A percentile compares a stretch with the other conserved stretches of the same genome.
Evolutionary conservation across 1,284 basidiomycete genomes (phyloP).

Genomic region (Ganoderma sinense): DNA sequence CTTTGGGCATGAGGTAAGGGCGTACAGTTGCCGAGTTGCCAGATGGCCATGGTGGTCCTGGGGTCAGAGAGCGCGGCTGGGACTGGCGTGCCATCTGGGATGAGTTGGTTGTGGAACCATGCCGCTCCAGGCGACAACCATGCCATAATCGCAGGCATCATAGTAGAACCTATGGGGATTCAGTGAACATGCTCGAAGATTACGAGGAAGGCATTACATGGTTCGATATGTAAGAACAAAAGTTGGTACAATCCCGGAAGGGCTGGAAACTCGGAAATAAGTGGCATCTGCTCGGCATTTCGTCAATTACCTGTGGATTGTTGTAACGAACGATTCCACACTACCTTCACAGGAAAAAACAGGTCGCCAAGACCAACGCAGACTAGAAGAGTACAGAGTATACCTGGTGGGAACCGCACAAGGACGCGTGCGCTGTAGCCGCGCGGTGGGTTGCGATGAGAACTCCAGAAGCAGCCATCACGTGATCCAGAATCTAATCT

Average conservation of each 20-base stretch:
- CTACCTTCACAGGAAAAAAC: not conserved
- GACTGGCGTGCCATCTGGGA: constrained; percentile 53
- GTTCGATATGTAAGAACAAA: constrained; percentile 76
- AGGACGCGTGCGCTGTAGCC: not conserved
- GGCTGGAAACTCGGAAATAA: constrained; percentile 59
- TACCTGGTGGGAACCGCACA: not conserved
- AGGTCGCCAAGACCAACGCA: not conserved
- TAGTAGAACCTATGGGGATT: constrained; percentile 56
- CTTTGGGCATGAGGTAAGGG: constrained; percentile 6
- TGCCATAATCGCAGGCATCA: constrained; percentile 63
- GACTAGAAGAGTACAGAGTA: not conserved
- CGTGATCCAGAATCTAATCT: not conserved
- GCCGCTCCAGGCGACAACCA: constrained; percentile 68
- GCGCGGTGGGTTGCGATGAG: not conserved
- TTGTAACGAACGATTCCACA: not conserved
- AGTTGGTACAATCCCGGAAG: constrained; percentile 73
- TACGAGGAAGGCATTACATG: constrained; percentile 50
- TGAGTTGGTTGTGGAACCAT: constrained; percentile 78
- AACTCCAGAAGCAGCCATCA: not conserved
- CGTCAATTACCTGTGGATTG: not conserved
- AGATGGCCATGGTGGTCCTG: constrained; percentile 70
- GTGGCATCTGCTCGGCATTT: constrained; percentile 11
- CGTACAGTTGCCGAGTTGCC: constrained; percentile 77
- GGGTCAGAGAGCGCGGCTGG: constrained; percentile 49
- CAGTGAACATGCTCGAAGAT: not conserved